A percentile compares a stretch with the other conserved stretches of the same genome.
Evolutionary conservation across 78 protist species (phyloP).

Genomic region (Mastigamoeba balamuthi): DNA sequence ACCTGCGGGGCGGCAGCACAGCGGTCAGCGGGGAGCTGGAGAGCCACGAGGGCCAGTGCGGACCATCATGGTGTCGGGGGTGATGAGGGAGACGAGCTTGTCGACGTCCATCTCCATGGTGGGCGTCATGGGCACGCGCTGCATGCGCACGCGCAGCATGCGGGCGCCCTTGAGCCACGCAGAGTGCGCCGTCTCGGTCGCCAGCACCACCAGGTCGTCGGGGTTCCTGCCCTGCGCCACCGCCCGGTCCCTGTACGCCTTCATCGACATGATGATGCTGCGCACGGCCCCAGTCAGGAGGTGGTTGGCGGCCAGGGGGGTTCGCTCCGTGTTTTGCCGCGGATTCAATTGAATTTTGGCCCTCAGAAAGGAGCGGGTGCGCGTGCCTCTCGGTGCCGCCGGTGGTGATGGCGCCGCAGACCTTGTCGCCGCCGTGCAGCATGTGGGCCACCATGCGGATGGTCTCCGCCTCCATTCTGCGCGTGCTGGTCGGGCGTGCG

Average conservation of each 20-base stretch:
- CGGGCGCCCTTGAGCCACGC: slow-evolving; percentile 17
- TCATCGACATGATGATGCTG: slow-evolving; percentile 41
- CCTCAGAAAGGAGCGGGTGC: neutral
- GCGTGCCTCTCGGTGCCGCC: slow-evolving; percentile 7
- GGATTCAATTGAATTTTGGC: neutral
- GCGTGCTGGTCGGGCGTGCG: neutral
- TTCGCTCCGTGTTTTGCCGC: no score
- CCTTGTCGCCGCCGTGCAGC: slow-evolving; percentile 47
- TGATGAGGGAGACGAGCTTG: slow-evolving; percentile 7
- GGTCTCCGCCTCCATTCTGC: neutral
- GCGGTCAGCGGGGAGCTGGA: neutral
- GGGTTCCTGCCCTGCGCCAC: slow-evolving; percentile 11
- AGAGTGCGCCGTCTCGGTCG: neutral
- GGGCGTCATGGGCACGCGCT: slow-evolving; percentile 4
- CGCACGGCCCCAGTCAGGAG: slow-evolving; percentile 14
- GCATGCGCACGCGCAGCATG: slow-evolving; percentile 17
- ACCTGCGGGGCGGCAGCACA: neutral
- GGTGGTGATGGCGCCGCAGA: slow-evolving; percentile 40
- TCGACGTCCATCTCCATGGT: slow-evolving; percentile 15
- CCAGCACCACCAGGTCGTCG: slow-evolving; percentile 1
- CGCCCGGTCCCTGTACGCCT: slow-evolving; percentile 38
- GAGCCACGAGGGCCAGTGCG: neutral
- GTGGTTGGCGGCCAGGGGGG: neutral
- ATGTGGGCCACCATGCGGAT: slow-evolving; percentile 55
- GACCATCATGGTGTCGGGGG: slow-evolving; percentile 46